Base-by-base conservation (phyloP, 2,329 filamentous ascomycete genomes). In the Colletotrichum higginsianum region DNA sequence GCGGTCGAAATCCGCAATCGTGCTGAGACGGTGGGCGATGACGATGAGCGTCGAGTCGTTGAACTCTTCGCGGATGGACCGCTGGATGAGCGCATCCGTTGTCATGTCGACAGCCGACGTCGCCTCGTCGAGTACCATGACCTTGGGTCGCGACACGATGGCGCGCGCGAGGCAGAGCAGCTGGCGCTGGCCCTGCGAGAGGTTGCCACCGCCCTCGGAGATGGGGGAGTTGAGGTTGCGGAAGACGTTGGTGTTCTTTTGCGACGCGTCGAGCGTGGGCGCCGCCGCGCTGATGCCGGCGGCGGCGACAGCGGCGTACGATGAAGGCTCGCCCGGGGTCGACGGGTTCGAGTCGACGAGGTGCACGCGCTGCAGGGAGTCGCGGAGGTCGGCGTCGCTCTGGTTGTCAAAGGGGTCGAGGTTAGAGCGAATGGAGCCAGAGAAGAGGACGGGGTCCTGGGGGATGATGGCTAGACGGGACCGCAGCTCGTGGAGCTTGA, bases 71-170 rank as follows among this genome's bases (percentile, higher is more conserved):
- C 92, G 86, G 75, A 95, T 94, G 61, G 87, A 90, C 7, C 90
- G 87, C 82, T 95, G 93, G 76, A 95, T 95, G 35, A 94, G 86
- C 1, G 87, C 84, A 78, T 95, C 93, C 0, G 93, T 95, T 50
- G 87, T 85, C 91, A 94, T 94, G 79, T 95, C 93, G 2, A 95
- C 92, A 0, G 93, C 92, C 3, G 89, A 92, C 0, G 93, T 96
- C 0, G 93, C 93, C 82, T 95, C 93, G 78, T 96, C 93, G 1
- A 95, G 87, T 1, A 95, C 90, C 88, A 96, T 92, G 75, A 96
- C 90, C 78, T 92, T 92, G 3, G 93, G 92, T 0, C 91, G 87
- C 0, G 89, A 87, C 30, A 94, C 90, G 75, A 94, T 94, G 61
- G 91, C 92, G 61, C 90, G 90, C 0, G 92, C 92, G 4, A 94